Conservation (phyloP, 129 eudicot species). For the Tagetes patula region DNA sequence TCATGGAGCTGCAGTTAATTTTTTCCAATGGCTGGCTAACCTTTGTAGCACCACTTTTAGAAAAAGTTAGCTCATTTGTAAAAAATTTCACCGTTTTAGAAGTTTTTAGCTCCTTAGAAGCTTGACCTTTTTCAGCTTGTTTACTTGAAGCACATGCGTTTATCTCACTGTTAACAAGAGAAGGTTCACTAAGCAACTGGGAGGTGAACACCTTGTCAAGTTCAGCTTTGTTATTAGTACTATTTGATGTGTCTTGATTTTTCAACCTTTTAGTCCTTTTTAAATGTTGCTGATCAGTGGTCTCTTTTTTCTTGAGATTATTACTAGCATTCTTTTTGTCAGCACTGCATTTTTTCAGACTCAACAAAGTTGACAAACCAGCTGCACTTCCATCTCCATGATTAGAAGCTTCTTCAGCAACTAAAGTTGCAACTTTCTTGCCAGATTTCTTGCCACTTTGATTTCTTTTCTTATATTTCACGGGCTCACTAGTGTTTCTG, state of each 20-base stretch:
- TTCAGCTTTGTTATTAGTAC: conserved; percentile 12
- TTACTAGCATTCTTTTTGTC: conserved; percentile 2
- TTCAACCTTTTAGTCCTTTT: conserved; percentile 23
- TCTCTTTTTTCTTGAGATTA: conserved; percentile 13
- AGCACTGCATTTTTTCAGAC: conserved; percentile 22
- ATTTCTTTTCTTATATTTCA: conserved; percentile 29
- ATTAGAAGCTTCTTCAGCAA: conserved; percentile 24
- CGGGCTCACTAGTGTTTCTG: conserved; percentile 17
- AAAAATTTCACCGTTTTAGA: conserved; percentile 39
- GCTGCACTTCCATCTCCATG: conserved; percentile 10
- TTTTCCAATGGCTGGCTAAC: conserved; percentile 25
- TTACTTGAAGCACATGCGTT: conserved; percentile 19
- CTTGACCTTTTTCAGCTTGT: conserved; percentile 9
- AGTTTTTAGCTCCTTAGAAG: conserved; percentile 14
- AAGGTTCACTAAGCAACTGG: conserved; percentile 13
- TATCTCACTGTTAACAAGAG: conserved; percentile 13
- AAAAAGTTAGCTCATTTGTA: conserved; percentile 22
- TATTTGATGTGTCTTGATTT: conserved; percentile 20
- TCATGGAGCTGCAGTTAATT: conserved; percentile 9
- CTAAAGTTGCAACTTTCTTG: conserved; percentile 28
- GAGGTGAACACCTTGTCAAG: conserved; percentile 13
- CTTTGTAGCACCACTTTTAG: conserved; percentile 22
- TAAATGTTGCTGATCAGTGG: conserved; percentile 21
- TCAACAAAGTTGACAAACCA: neutral
- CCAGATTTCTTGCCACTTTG: conserved; percentile 28